These are phyloP conservation scores for Phlebiopsis gigantea DNA, from an alignment of 768 basidiomycete genomes.

Conservation along the genomic window DNA sequence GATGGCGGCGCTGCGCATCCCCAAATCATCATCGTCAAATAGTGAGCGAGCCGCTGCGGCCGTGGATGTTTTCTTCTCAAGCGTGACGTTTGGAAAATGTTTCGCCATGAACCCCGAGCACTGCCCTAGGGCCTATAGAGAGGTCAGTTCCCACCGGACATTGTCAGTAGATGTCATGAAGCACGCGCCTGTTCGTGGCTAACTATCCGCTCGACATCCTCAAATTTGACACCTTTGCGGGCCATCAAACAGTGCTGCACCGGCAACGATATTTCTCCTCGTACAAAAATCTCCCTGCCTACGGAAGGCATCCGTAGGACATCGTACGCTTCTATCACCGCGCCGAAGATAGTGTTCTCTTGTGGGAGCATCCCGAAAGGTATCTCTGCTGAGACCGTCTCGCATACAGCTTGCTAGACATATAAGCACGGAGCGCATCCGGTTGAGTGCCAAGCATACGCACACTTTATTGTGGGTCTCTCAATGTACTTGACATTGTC, in stretches of 20 bases:
- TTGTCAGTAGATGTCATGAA: not conserved
- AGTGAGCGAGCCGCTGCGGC: slow-evolving; percentile 56
- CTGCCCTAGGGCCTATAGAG: slow-evolving; percentile 66
- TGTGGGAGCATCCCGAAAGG: slow-evolving; percentile 69
- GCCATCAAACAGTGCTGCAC: slow-evolving; percentile 69
- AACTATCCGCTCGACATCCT: slow-evolving; percentile 52
- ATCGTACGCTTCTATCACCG: slow-evolving; percentile 73
- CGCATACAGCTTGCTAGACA: slow-evolving; percentile 63
- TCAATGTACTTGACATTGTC: slow-evolving; percentile 38
- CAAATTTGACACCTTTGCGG: slow-evolving; percentile 49
- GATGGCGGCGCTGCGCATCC: slow-evolving; percentile 60
- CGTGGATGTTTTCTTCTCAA: slow-evolving; percentile 64
- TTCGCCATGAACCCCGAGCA: slow-evolving; percentile 56
- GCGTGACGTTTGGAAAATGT: slow-evolving; percentile 39
- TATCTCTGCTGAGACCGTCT: slow-evolving; percentile 37
- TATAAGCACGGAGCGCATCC: too few relatives aligned
- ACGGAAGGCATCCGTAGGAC: slow-evolving; percentile 39
- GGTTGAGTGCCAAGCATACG: not conserved
- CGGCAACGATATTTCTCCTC: slow-evolving; percentile 52
- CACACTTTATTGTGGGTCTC: slow-evolving; percentile 35
- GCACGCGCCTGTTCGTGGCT: slow-evolving; percentile 74
- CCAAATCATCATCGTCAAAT: slow-evolving; percentile 35
- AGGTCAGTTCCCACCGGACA: not conserved
- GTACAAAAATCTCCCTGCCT: slow-evolving; percentile 43
- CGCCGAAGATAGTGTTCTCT: slow-evolving; percentile 74